A percentile compares a stretch with the other conserved stretches of the same genome.
phyloP scores from a whole-genome alignment of 495 filamentous ascomycete genomes.

The Evernia prunastri region DNA sequence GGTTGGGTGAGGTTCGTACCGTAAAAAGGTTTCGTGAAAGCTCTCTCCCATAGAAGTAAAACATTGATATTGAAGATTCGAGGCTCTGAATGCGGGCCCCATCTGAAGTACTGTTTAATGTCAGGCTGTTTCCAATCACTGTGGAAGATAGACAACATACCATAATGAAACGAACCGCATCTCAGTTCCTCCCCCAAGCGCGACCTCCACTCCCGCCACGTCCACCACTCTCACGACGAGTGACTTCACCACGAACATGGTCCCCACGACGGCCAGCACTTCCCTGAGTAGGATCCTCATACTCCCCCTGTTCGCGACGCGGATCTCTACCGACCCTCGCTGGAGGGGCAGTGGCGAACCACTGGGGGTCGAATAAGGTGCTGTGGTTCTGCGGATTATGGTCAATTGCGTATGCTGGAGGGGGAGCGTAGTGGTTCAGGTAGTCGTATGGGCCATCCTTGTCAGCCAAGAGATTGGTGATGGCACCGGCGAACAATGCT shows the following conservation, averaged over 20 bases:
- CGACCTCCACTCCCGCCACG: not conserved
- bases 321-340: constrained; percentile 9
- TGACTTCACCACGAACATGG: not conserved
- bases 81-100: not conserved
- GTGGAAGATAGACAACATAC: not conserved
- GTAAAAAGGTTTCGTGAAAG: constrained; percentile 2
- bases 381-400: not conserved
- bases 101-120: not conserved
- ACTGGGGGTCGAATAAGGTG: constrained; percentile 4
- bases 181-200: not conserved
- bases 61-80: not conserved
- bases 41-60: not conserved
- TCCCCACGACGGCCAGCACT: not conserved
- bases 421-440: not conserved
- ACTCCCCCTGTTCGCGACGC: not conserved
- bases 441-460: constrained; percentile 2
- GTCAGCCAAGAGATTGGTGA: not conserved
- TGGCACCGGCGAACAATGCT: not conserved
- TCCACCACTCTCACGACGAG: not conserved
- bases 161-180: not conserved
- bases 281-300: not conserved
- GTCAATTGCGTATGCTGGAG: not conserved
- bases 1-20: not conserved
- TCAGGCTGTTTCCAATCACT: not conserved
- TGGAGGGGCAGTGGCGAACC: constrained; percentile 6